Evolutionary conservation across 2,329 filamentous ascomycete genomes (phyloP), one percentile per base, ranked within the genome.

Genomic region (Rosellinia necatrix): DNA sequence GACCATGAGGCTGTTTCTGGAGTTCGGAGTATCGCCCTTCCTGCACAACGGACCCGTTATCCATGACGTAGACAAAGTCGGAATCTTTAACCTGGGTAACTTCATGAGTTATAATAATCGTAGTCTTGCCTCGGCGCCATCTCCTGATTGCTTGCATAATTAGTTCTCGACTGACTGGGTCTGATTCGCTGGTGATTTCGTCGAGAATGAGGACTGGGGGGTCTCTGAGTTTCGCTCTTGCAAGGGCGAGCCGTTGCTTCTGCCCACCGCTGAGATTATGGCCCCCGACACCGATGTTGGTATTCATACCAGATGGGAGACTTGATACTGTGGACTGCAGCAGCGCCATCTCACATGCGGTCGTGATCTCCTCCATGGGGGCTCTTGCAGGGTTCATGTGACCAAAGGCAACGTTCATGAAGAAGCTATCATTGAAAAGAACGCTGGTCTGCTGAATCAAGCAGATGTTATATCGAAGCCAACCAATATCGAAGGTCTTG

Each of bases 101-200:
- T 61, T 97, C 91, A 67, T 97, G 93, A 0, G 94, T 97, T 65
- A 97, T 93, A 62, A 97, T 85, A 48, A 97, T 90, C 0, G 93
- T 97, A 0, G 92, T 97, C 70, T 90, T 94, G 0, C 83, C 87
- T 30, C 75, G 76, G 19, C 94, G 81, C 93, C 92, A 97, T 17
- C 81, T 68, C 6, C 91, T 81, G 49, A 97, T 87, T 0, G 86
- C 84, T 37, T 89, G 83, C 79, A 96, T 87, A 32, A 96, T 81
- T 10, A 86, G 72, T 0, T 75, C 75, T 58, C 87, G 82, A 53
- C 82, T 92, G 8, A 81, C 78, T n/a, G 86, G 83, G 65, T 97
- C 93, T 8, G 97, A 76, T 0, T 90, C 90, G 70, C 91, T 94
- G 0, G 91, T 96, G 0, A 90, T 85, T 70, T 97, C 94, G 63